Evolutionary conservation across 352 stramenopile species (phyloP), one percentile per base, ranked within the genome.

Genomic region (Globisporangium polare): DNA sequence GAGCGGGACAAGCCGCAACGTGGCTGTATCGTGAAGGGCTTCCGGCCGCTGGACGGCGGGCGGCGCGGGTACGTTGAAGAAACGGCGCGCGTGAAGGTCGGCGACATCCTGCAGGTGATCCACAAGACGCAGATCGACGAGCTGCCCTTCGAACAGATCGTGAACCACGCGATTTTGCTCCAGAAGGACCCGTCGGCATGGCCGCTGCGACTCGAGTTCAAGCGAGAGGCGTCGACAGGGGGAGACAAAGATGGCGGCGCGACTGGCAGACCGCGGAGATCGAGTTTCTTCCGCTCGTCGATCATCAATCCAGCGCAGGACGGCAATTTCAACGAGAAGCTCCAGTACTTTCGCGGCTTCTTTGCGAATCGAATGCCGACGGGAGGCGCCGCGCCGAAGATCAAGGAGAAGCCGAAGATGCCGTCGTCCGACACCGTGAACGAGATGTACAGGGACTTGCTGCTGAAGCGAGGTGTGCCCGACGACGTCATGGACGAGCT

Each of bases 401-500:
- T 73, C n/a, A 85, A 90, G 58, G 80, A 89, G 37, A 90, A 90
- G 51, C 74, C 80, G 0, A 68, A 74, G 2, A 80, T 80, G 39
- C 73, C 76, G 18, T 83, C 78, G 53, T 68, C 69, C 35, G 85
- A 89, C 15, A 90, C 79, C 0, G 85, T 94, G n/a, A 85, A 94
- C 49, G 81, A 94, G 53, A 94, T 94, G 85, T 94, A 94, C 51
- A 71, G 85, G 0, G 83, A 94, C 3, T 43, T 94, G 52, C 77
- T 94, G 37, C 31, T 83, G 13, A 94, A 92, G 63, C 85, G 85
- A 31, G 80, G 80, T 41, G 85, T 94, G 18, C 85, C 85, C 0
- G 85, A 94, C 39, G 85, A 94, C 53, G 85, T 94, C 0, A 85
- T 92, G 76, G 85, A 94, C 51, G 85, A 94, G 43, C 70, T 94